Percentiles rank a stretch among this genome's conserved stretches.
These are phyloP conservation scores for Neurospora sp. DNA, from an alignment of 495 filamentous ascomycete genomes.

Conservation along the genomic window DNA sequence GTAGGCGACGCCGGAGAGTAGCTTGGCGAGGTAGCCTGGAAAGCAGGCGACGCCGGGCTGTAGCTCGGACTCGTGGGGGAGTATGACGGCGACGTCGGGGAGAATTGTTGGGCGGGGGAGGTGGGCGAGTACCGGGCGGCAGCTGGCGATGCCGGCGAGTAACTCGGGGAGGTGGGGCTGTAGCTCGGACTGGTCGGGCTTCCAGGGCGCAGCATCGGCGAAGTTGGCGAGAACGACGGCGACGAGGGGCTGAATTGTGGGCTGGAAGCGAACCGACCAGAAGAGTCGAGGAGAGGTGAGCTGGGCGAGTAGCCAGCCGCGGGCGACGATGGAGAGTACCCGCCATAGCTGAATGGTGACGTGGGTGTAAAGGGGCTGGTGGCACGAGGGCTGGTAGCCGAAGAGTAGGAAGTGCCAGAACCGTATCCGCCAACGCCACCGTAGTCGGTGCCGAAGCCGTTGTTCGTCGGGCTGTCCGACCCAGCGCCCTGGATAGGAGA, in stretches of 20 bases:
- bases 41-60: slow-evolving; percentile 56
- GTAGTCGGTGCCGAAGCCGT: slow-evolving; percentile 54
- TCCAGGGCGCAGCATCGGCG: slow-evolving; percentile 53
- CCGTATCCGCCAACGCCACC: slow-evolving; percentile 28
- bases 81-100: slow-evolving; percentile 61
- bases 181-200: slow-evolving; percentile 58
- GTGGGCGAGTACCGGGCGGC: slow-evolving; percentile 53
- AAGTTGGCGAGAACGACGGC: slow-evolving; percentile 77
- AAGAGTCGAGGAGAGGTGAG: slow-evolving; percentile 50
- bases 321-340: slow-evolving; percentile 55
- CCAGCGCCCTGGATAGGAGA: slow-evolving; percentile 76
- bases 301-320: slow-evolving; percentile 67
- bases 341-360: slow-evolving; percentile 54
- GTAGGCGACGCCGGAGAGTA: slow-evolving; percentile 69
- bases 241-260: slow-evolving; percentile 65
- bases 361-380: slow-evolving; percentile 74
- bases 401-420: slow-evolving; percentile 49
- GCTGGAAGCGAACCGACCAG: slow-evolving; percentile 57
- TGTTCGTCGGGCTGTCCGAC: slow-evolving; percentile 54
- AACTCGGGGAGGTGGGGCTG: slow-evolving; percentile 75
- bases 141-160: slow-evolving; percentile 61
- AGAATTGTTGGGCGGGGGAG: slow-evolving; percentile 42
- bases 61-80: slow-evolving; percentile 49
- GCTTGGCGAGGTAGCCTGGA: slow-evolving; percentile 46
- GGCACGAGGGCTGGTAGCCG: slow-evolving; percentile 57